These are phyloP conservation scores for Gymnopilus junonius DNA, from an alignment of 768 basidiomycete species.

Conservation along the genomic window DNA sequence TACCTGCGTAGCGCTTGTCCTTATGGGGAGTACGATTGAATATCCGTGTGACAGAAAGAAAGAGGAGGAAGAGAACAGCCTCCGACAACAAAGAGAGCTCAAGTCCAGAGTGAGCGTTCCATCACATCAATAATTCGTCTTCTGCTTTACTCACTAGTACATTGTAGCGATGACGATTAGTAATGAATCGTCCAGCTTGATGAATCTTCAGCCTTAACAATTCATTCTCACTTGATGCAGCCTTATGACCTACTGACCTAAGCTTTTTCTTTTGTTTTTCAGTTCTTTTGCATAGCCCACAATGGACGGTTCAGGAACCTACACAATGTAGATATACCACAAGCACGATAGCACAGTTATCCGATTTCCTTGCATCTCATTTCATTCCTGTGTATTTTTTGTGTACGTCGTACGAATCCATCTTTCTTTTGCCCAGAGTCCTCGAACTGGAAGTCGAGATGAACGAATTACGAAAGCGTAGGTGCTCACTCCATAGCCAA, in stretches of 20 bases:
- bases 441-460: too few species aligned
- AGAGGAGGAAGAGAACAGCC: constrained; percentile 20
- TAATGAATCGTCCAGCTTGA: background rate
- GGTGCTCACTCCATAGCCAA: too few species aligned
- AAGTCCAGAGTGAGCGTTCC: constrained; percentile 15
- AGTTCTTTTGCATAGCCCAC: background rate
- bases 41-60: constrained; percentile 30
- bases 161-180: background rate
- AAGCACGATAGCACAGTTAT: background rate
- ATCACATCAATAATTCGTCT: background rate
- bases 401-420: background rate
- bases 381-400: too few species aligned
- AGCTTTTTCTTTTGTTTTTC: background rate
- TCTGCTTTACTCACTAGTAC: background rate
- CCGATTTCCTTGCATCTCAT: background rate
- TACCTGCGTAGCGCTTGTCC: constrained; percentile 23
- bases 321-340: background rate
- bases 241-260: too few species aligned
- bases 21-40: constrained; percentile 33
- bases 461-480: too few species aligned
- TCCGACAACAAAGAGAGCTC: constrained; percentile 10
- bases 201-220: too few species aligned
- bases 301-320: background rate
- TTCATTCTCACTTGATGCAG: too few species aligned
- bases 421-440: too few species aligned